Evolutionary conservation across 176 grass and related monocot species (phyloP), one percentile per base, ranked within the genome.

Genomic region (Eremochloa ophiuroides): DNA sequence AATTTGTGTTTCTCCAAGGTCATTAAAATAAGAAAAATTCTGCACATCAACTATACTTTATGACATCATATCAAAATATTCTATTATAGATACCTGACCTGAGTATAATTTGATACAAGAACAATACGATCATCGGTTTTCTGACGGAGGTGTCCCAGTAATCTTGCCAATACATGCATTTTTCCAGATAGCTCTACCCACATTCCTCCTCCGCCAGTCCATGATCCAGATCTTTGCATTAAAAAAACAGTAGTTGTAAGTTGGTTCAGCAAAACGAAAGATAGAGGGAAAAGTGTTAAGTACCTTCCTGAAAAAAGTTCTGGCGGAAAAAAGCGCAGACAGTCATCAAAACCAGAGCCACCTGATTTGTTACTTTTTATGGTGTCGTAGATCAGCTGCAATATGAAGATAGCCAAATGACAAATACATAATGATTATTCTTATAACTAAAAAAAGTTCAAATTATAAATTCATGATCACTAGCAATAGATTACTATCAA

Each of bases 21-120:
- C 8, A 10, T 37, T 28, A 37, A 68, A 13, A 67, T 53, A 73
- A 26, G 51, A 23, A 59, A 73, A 63, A 50, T 35, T 82, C 0
- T 26, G 29, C 7, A n/a, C 29, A 82, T 33, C 37, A 75, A 58
- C 48, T 29, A 39, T 61, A 39, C 31, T n/a, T 69, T 29, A 40
- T 23, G 10, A 73, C 27, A 28, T 60, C 23, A 69, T 78, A 76
- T 71, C 46, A 53, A 55, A 70, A 64, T 75, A 73, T 12, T 59
- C 66, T 35, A 74, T 37, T 43, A 69, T 48, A 76, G 62, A 83
- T 34, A 61, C 44, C 73, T 73, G 20, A 98, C 95, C 95, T 98
- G 92, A 75, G 95, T 98, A 74, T 94, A 98, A 79, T 98, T 98
- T 89, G 95, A 98, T 84, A 98, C 92, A 82, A 98, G 95, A 69